Conservation (phyloP, 345 rosid species). For the Geranium brycei region DNA sequence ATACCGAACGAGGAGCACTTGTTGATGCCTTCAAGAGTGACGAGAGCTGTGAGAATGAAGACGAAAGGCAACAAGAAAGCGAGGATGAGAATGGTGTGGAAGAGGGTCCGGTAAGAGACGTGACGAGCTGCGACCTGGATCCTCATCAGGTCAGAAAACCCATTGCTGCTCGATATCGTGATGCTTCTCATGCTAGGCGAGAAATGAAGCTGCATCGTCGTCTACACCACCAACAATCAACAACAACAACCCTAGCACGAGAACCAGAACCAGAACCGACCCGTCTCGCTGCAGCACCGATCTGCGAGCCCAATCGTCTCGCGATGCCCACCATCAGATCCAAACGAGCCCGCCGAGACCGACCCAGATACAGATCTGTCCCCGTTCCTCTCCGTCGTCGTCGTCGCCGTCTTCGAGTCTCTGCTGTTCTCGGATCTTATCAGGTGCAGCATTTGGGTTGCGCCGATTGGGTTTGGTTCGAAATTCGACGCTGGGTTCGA, state of each 20-base stretch:
- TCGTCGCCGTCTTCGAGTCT: slow-evolving; percentile 6
- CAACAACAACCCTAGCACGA: not conserved
- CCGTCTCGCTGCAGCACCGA: slow-evolving; percentile 14
- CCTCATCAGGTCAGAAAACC: slow-evolving; percentile 99
- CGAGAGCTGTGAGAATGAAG: slow-evolving; percentile 94
- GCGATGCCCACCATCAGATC: slow-evolving; percentile 70
- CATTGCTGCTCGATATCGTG: slow-evolving; percentile 95
- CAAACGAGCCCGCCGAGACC: too few species aligned
- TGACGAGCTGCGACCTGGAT: slow-evolving; percentile 99
- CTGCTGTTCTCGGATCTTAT: slow-evolving; percentile 24
- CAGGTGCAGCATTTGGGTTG: slow-evolving; percentile 54
- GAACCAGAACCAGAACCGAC: slow-evolving; percentile 1
- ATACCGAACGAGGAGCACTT: slow-evolving; percentile 98
- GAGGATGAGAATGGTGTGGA: slow-evolving; percentile 85
- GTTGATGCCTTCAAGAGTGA: slow-evolving; percentile 99
- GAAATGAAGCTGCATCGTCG: slow-evolving; percentile 99
- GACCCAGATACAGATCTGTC: slow-evolving; percentile 11
- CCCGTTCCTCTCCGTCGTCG: not conserved
- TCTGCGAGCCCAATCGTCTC: slow-evolving; percentile 15
- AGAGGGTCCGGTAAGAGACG: slow-evolving; percentile 90
- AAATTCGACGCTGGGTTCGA: not conserved
- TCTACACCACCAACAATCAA: slow-evolving; percentile 47
- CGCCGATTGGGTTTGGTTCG: slow-evolving; percentile 5
- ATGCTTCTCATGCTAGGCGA: slow-evolving; percentile 99
- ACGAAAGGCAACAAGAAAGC: slow-evolving; percentile 97